Evolutionary conservation across 306 rosid genomes (phyloP), one percentile per base, ranked within the genome.

Genomic region (Sesbania bispinosa): DNA sequence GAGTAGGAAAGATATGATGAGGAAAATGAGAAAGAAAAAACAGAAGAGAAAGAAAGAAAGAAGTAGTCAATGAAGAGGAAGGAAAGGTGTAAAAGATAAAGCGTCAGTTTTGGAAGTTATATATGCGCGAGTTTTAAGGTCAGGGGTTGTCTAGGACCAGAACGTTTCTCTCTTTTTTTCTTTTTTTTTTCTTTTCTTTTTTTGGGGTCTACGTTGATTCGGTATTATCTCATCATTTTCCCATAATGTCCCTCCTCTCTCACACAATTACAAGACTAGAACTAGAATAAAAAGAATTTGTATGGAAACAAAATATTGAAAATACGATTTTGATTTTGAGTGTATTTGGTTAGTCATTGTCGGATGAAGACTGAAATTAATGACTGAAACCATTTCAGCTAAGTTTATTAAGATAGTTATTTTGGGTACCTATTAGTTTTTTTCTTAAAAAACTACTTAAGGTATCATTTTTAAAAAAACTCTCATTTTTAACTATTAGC

Each of bases 201-300:
- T 74, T 67, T 67, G 57, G 74, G 2, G 81, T 68, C 80, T 50
- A 41, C 69, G 71, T 80, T 83, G 77, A 79, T 86, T 76, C 14
- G 32, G 43, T 58, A 38, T 73, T 39, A 48, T 73, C 32, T 53
- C 0, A 3, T 0, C 20, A 0, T 35, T 72, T 81, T 61, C 85
- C 79, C 66, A 55, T 10, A 5, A 2, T 69, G 14, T 30, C 83
- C 79, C 42, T 4, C 24, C 9, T 6, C 1, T 23, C 5, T 9
- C 26, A 0, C 52, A 9, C 16, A 10, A 52, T 53, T 66, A 46
- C 58, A 1, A 6, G 23, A 16, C 24, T 5, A 9, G 0, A 38
- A 32, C 36, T 32, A 4, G 3, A 2, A 26, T 26, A n/a, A n/a
- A n/a, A n/a, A n/a, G n/a, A n/a, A n/a, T n/a, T n/a, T n/a, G n/a